phyloP scores from a whole-genome alignment of 2,329 filamentous ascomycete species.

The Cyphellophora attinorum region DNA sequence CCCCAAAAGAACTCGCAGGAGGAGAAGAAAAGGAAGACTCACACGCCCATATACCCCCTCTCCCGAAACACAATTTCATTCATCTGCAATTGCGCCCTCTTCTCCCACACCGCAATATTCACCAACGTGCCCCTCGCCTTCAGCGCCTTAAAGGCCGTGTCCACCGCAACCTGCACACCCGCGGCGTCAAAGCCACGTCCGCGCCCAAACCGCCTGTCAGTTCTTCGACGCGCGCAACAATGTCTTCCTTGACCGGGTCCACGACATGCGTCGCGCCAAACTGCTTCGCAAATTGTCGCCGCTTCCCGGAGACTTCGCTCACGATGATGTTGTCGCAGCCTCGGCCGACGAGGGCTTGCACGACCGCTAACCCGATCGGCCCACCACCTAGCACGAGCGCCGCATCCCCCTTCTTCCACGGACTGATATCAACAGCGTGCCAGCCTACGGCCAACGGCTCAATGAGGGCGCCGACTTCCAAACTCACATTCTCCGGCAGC shows the following conservation, averaged over 20 bases:
- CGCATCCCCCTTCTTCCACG: conserved; percentile 35
- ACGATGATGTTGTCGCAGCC: conserved; percentile 41
- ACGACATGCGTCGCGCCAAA: conserved; percentile 45
- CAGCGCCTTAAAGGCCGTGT: conserved; percentile 38
- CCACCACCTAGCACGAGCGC: conserved; percentile 44
- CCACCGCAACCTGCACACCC: conserved; percentile 42
- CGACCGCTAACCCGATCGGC: conserved; percentile 43
- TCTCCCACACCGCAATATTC: conserved; percentile 49
- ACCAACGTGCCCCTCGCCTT: conserved; percentile 42
- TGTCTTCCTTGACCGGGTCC: conserved; percentile 40
- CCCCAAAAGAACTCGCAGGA: not conserved
- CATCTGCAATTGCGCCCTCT: conserved; percentile 37
- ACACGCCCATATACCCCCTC: conserved; percentile 41
- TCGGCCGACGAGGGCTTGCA: conserved; percentile 35
- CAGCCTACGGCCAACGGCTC: conserved; percentile 47
- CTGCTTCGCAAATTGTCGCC: conserved; percentile 39
- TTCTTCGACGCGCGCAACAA: conserved; percentile 28
- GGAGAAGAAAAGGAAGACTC: conserved; percentile 1
- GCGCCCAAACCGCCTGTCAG: conserved; percentile 33
- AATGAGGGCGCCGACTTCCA: conserved; percentile 44
- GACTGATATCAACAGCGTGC: conserved; percentile 44
- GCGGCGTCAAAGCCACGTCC: conserved; percentile 45
- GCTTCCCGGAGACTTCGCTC: conserved; percentile 38
- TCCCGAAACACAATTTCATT: conserved; percentile 46
- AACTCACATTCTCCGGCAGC: conserved; percentile 40